These are phyloP conservation scores for Rosa persica DNA, from an alignment of 306 rosid species.

Conservation along the genomic window DNA sequence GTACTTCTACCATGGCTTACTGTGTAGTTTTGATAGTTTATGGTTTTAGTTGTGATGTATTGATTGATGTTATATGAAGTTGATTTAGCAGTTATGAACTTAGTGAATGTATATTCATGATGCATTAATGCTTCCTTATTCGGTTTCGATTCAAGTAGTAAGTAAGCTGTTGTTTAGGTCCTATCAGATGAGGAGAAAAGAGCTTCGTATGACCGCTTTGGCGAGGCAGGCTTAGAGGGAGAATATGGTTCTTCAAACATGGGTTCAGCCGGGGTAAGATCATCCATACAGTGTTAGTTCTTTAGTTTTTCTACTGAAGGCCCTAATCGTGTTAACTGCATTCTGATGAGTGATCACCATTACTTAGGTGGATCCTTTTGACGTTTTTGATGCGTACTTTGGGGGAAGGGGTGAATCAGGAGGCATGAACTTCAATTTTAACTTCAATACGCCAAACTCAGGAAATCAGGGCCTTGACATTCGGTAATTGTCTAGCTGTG, in stretches of 20 bases:
- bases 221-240: conserved; percentile 85
- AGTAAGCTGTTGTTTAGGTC: conserved; percentile 77
- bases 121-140: conserved; percentile 19
- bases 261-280: conserved; percentile 71
- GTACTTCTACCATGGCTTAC: conserved; percentile 36
- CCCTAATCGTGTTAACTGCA: conserved; percentile 14
- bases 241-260: conserved; percentile 51
- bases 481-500: conserved; percentile 44
- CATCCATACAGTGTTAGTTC: not conserved
- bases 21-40: not conserved
- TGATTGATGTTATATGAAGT: conserved; percentile 15
- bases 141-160: conserved; percentile 38
- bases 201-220: conserved; percentile 89
- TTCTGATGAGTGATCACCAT: not conserved
- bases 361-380: conserved; percentile 77
- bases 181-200: conserved; percentile 97
- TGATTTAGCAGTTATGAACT: conserved; percentile 3
- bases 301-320: not conserved
- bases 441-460: conserved; percentile 29
- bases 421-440: conserved; percentile 59
- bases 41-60: not conserved
- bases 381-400: conserved; percentile 68
- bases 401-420: conserved; percentile 61
- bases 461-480: conserved; percentile 58
- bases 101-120: conserved; percentile 16